These are phyloP conservation scores for Stephania yunnanensis DNA, from an alignment of 164 flowering plant species.

Conservation along the genomic window DNA sequence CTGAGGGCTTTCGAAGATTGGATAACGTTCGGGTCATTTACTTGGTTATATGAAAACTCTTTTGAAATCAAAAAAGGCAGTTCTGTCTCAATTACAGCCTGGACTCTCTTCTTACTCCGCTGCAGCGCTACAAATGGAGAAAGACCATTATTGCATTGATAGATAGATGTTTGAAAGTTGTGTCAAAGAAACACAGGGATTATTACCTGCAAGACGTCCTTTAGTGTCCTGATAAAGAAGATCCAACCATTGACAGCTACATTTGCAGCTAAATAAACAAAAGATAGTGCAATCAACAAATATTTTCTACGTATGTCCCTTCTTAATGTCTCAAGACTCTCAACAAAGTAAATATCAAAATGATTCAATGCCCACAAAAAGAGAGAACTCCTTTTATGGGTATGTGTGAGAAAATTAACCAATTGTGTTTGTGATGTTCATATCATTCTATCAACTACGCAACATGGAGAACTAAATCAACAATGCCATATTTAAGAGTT, in stretches of 20 bases:
- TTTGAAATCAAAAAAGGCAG: conserved; percentile 55
- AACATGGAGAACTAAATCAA: not conserved
- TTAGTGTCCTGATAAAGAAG: conserved; percentile 75
- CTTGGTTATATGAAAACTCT: conserved; percentile 51
- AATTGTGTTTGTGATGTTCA: not conserved
- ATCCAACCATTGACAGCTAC: conserved; percentile 94
- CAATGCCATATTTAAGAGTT: not conserved
- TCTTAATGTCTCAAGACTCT: no score
- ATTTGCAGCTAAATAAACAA: conserved; percentile 61
- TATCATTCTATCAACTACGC: not conserved
- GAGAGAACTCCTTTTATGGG: no score
- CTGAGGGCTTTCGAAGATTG: conserved; percentile 21
- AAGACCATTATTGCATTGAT: not conserved
- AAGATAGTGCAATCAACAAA: conserved; percentile 17
- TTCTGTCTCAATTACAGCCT: conserved; percentile 57
- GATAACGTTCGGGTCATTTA: conserved; percentile 27
- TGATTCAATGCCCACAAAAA: no score
- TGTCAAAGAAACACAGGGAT: not conserved
- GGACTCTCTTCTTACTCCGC: conserved; percentile 82
- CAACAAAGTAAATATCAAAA: no score
- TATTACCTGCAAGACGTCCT: conserved; percentile 80
- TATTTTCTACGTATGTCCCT: not conserved
- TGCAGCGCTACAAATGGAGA: conserved; percentile 49
- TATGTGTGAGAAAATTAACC: no score
- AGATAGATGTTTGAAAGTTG: not conserved